These are phyloP conservation scores for Jatropha curcas DNA, from an alignment of 345 rosid genomes.

Conservation along the genomic window DNA sequence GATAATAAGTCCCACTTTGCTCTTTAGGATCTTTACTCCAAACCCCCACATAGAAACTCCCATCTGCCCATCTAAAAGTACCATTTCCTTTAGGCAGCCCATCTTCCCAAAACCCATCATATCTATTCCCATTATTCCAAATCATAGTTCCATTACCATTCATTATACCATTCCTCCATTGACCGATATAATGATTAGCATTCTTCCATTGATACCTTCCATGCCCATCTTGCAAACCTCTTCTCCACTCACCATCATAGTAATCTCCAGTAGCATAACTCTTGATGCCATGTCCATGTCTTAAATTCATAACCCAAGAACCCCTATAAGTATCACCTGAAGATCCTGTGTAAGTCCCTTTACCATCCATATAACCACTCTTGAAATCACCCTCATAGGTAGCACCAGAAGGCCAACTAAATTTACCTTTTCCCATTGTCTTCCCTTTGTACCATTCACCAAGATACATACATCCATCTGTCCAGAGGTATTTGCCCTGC, in stretches of 20 bases:
- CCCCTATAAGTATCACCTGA: slow-evolving; percentile 75
- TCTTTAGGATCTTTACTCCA: slow-evolving; percentile 86
- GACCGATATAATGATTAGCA: slow-evolving; percentile 74
- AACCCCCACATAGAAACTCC: slow-evolving; percentile 82
- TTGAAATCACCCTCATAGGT: slow-evolving; percentile 97
- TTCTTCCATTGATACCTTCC: slow-evolving; percentile 90
- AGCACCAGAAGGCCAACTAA: slow-evolving; percentile 92
- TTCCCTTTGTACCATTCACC: slow-evolving; percentile 86
- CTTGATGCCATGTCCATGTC: slow-evolving; percentile 75
- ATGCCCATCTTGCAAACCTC: slow-evolving; percentile 82
- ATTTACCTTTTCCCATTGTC: slow-evolving; percentile 76
- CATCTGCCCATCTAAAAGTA: slow-evolving; percentile 66
- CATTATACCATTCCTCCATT: slow-evolving; percentile 74
- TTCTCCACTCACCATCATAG: slow-evolving; percentile 88
- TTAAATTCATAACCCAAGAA: slow-evolving; percentile 85
- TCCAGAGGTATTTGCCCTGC: slow-evolving; percentile 83
- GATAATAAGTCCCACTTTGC: slow-evolving; percentile 79
- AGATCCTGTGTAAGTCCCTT: slow-evolving; percentile 76
- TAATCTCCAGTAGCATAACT: slow-evolving; percentile 74
- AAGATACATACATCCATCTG: slow-evolving; percentile 89
- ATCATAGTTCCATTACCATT: slow-evolving; percentile 82
- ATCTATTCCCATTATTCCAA: slow-evolving; percentile 81
- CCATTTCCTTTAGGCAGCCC: slow-evolving; percentile 90
- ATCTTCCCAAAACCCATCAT: slow-evolving; percentile 92
- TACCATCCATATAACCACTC: slow-evolving; percentile 84